Evolutionary conservation across 352 stramenopile species (phyloP), one percentile per base, ranked within the genome.

Genomic region (Pilasporangium apinafurcum): DNA sequence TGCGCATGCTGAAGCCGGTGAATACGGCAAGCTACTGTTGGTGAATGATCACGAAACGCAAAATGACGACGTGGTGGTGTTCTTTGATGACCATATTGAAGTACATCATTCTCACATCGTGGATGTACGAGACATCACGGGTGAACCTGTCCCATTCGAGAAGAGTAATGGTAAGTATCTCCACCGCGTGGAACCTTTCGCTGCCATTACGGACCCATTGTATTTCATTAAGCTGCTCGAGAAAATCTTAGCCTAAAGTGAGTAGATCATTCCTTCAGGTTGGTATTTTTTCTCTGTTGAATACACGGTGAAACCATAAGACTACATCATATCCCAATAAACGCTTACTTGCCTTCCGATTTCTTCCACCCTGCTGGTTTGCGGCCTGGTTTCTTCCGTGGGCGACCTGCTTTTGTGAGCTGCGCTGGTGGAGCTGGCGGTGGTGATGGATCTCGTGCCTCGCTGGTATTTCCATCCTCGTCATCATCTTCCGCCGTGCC

Each of bases 61-160:
- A 5, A 18, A 47, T 9, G 47, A 44, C 5, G 39, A 56, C 8
- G 25, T 62, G 17, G 39, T 40, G 18, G 58, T 87, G 22, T 92
- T 90, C 48, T 83, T 90, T 46, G 80, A 92, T 40, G 78, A 92
- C 45, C 80, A 92, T 48, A 82, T 92, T 33, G 75, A 92, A 36
- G 65, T 69, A 2, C 60, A 83, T 31, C 56, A 86, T 41, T 48
- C 73, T 10, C 78, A 92, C 51, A 94, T 89, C 62, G 80, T 91
- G 8, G 80, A 90, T 30, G 80, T 87, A 12, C 79, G 82, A 25
- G 67, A 86, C 44, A 62, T 59, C 10, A 70, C 63, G 1, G 83
- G 80, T 14, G 33, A 30, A 0, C 57, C 68, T 1, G 60, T 93
- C 33, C 45, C 69, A n/a, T 91, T 91, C 36, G 55, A 53, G 9